Percentiles rank a stretch among this genome's conserved stretches.
Evolutionary conservation across 2,329 filamentous ascomycete genomes (phyloP).

Genomic region (Botryotinia convoluta): DNA sequence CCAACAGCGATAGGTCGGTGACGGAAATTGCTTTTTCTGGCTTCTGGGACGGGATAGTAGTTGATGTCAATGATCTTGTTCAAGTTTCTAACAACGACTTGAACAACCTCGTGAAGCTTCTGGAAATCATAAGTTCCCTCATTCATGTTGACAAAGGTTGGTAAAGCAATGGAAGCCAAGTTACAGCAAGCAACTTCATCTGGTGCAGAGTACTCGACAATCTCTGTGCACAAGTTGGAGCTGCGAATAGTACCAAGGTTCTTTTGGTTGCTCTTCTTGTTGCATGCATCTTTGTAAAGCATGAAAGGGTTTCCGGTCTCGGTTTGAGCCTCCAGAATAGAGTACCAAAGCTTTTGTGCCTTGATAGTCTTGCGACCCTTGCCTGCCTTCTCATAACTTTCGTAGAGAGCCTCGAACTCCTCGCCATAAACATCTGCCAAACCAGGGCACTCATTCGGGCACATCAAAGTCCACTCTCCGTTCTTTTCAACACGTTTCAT

Average conservation of each 20-base stretch:
- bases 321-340: constrained; percentile 95
- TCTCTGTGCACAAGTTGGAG: constrained; percentile 98
- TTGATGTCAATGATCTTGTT: constrained; percentile 99
- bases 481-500: constrained; percentile 99
- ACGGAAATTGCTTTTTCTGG: constrained; percentile 93
- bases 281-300: constrained; percentile 98
- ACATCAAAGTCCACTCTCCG: constrained; percentile 96
- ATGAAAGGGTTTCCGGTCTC: constrained; percentile 99
- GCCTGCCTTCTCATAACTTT: constrained; percentile 85
- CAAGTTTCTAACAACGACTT: constrained; percentile 89
- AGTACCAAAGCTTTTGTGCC: constrained; percentile 99
- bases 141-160: constrained; percentile 84
- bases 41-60: constrained; percentile 95
- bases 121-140: constrained; percentile 89
- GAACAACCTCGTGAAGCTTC: constrained; percentile 91
- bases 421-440: constrained; percentile 96
- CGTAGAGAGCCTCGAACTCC: constrained; percentile 93
- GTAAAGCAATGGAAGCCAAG: constrained; percentile 88
- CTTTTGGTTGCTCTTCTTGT: constrained; percentile 99
- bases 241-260: constrained; percentile 97
- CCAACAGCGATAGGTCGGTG: constrained; percentile 94
- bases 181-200: constrained; percentile 99
- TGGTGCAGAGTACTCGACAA: constrained; percentile 93
- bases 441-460: constrained; percentile 92
- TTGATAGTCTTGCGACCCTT: constrained; percentile 88